Evolutionary conservation across 805 yeast genomes (phyloP).

Genomic region (Pachysolen tannophilus): DNA sequence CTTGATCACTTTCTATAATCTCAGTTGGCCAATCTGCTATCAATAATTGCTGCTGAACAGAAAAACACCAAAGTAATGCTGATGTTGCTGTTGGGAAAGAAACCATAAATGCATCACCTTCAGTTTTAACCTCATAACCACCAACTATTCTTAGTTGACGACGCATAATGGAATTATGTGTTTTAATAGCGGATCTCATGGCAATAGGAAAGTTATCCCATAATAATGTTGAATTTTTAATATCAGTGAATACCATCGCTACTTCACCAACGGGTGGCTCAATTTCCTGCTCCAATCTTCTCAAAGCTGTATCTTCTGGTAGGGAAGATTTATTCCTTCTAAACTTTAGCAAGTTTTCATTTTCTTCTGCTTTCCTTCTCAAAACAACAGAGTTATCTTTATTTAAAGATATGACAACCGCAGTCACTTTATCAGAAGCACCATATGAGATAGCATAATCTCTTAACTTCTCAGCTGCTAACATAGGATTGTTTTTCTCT

Average conservation of each 20-base stretch:
- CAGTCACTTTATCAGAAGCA: conserved; percentile 68
- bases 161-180: conserved; percentile 92
- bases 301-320: conserved; percentile 68
- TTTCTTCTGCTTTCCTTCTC: conserved; percentile 18
- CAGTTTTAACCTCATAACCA: conserved; percentile 97
- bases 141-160: conserved; percentile 87
- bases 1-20: conserved; percentile 75
- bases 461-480: conserved; percentile 87
- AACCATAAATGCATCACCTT: conserved; percentile 99
- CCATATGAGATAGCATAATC: conserved; percentile 95
- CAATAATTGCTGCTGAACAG: conserved; percentile 77
- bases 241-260: conserved; percentile 96
- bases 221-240: conserved; percentile 82
- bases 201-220: conserved; percentile 94
- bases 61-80: conserved; percentile 90
- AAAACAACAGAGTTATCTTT: conserved; percentile 33
- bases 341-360: conserved; percentile 29
- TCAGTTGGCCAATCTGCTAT: conserved; percentile 94
- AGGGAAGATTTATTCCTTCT: conserved; percentile 43
- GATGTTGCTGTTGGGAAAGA: conserved; percentile 89
- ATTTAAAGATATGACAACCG: conserved; percentile 68
- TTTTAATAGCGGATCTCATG: conserved; percentile 94
- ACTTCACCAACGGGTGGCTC: conserved; percentile 91
- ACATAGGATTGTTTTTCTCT: conserved; percentile 73
- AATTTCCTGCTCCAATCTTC: conserved; percentile 83